Conservation (phyloP, 441 rosid species). For the Viola pubescens region DNA sequence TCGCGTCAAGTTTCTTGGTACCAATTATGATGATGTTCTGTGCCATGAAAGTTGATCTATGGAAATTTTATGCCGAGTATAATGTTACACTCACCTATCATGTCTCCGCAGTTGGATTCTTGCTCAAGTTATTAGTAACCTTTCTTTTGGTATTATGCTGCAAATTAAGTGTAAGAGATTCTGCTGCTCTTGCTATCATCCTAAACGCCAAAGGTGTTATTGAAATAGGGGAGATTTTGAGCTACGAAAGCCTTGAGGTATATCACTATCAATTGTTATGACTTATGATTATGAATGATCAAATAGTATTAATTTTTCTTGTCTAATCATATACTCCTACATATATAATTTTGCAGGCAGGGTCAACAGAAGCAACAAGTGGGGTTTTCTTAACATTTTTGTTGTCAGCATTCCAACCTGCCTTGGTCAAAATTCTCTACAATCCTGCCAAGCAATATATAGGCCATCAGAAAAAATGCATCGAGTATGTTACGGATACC, state of each 20-base stretch:
- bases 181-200: conserved; percentile 36
- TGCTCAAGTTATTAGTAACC: conserved; percentile 22
- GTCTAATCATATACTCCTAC: no score
- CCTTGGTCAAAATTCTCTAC: conserved; percentile 18
- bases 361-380: conserved; percentile 3
- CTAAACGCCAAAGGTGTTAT: conserved; percentile 40
- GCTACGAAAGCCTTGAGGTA: conserved; percentile 17
- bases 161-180: conserved; percentile 30
- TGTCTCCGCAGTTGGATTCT: conserved; percentile 20
- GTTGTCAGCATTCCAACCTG: conserved; percentile 19
- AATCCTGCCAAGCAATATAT: conserved; percentile 24
- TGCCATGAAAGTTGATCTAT: conserved; percentile 14
- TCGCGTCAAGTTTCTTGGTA: conserved; percentile 21
- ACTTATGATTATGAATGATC: no score
- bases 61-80: background rate
- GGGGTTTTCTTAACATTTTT: conserved; percentile 12
- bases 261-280: background rate
- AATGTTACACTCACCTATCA: background rate
- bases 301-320: no score
- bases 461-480: conserved; percentile 27
- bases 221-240: conserved; percentile 27
- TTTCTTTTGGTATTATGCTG: conserved; percentile 23
- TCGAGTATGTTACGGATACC: conserved; percentile 16
- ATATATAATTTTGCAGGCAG: background rate
- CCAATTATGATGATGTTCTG: conserved; percentile 17